These are phyloP conservation scores for Metarhizium album DNA, from an alignment of 2,329 filamentous ascomycete species.

Conservation along the genomic window DNA sequence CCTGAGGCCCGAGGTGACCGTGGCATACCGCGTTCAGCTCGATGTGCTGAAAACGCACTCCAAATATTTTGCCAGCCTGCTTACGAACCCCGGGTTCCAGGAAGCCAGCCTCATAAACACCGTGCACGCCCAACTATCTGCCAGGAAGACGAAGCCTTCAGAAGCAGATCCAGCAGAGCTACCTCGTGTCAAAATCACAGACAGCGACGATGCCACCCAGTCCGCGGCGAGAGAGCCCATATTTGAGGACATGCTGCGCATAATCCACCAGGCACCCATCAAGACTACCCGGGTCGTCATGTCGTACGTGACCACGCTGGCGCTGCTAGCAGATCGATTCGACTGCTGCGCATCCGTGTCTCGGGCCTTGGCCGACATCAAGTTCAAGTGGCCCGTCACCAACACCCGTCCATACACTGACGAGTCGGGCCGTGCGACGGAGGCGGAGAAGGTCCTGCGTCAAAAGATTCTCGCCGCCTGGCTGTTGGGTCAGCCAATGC, in stretches of 20 bases:
- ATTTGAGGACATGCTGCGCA: constrained; percentile 57
- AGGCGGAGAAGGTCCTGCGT: constrained; percentile 54
- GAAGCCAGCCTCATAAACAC: constrained; percentile 47
- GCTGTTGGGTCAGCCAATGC: constrained; percentile 50
- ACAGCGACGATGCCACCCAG: constrained; percentile 59
- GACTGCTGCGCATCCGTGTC: constrained; percentile 49
- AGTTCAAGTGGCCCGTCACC: constrained; percentile 44
- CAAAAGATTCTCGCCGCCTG: constrained; percentile 60
- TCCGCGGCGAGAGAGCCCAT: constrained; percentile 47
- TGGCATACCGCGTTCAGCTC: constrained; percentile 51
- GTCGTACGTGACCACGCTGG: constrained; percentile 54
- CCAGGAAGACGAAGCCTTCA: constrained; percentile 34
- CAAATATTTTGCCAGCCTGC: constrained; percentile 58
- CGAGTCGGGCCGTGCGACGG: constrained; percentile 26
- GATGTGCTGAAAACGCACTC: constrained; percentile 48
- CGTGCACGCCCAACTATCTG: constrained; percentile 37
- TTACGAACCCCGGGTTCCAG: constrained; percentile 51
- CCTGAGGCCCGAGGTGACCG: constrained; percentile 26
- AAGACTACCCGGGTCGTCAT: constrained; percentile 36
- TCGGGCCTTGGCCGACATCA: constrained; percentile 37
- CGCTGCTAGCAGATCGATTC: constrained; percentile 64
- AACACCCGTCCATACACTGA: constrained; percentile 24
- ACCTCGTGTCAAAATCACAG: constrained; percentile 52
- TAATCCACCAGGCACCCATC: constrained; percentile 48
- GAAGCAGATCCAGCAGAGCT: constrained; percentile 40